A percentile compares a stretch with the other conserved stretches of the same genome.
phyloP scores from a whole-genome alignment of 371 early-diverging fungal genomes.

The Chytridiales sp. region DNA sequence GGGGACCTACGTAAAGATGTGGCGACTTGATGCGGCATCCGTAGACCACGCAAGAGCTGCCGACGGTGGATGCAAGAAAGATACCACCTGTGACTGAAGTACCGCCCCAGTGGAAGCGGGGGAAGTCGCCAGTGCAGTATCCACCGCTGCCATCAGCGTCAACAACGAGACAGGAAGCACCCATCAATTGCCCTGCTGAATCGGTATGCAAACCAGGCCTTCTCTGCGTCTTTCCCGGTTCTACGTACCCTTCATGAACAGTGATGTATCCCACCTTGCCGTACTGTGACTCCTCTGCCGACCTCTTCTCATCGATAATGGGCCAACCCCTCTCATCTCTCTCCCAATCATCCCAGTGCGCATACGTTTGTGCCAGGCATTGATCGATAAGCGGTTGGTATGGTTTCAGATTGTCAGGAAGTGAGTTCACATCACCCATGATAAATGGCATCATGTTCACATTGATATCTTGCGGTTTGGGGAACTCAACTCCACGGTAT shows the following conservation, averaged over 20 bases:
- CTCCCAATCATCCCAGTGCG: no score
- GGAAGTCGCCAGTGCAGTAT: neutral
- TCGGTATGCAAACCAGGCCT: slow-evolving; percentile 17
- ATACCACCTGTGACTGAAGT: neutral
- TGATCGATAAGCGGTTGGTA: slow-evolving; percentile 4
- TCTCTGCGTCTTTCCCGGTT: slow-evolving; percentile 8
- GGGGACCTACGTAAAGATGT: no score
- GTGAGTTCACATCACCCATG: slow-evolving; percentile 3
- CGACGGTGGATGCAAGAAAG: slow-evolving; percentile 13
- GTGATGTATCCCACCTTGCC: slow-evolving; percentile 19
- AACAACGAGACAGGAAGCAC: neutral
- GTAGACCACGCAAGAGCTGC: slow-evolving; percentile 3
- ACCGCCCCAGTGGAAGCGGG: neutral
- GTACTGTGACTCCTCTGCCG: no score
- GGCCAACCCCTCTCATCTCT: no score
- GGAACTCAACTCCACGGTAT: no score
- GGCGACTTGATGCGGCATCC: slow-evolving; percentile 4
- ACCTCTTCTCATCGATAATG: slow-evolving; percentile 1
- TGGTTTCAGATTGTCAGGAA: slow-evolving; percentile 8
- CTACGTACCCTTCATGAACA: slow-evolving; percentile 13
- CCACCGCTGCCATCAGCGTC: neutral
- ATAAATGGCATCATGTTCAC: slow-evolving; percentile 19
- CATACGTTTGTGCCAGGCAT: slow-evolving; percentile 1
- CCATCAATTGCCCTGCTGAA: neutral
- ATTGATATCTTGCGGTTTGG: no score